Conservation (phyloP, 2,329 filamentous ascomycete genomes). For the Neofusicoccum kwambonambiense region DNA sequence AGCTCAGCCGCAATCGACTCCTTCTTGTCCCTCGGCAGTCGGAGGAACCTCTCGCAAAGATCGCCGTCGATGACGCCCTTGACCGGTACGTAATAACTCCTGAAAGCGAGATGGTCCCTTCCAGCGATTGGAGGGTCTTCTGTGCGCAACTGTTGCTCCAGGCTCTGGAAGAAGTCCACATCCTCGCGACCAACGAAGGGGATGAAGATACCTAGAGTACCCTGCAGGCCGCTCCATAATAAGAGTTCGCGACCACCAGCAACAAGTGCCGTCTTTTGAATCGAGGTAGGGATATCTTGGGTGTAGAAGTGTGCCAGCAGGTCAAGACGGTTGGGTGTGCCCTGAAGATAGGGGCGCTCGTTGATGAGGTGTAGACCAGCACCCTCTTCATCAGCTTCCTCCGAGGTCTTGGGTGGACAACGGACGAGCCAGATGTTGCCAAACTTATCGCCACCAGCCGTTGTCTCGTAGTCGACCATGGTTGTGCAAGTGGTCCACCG, state of each 20-base stretch:
- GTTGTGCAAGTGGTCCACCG: slow-evolving; percentile 88
- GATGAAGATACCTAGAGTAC: slow-evolving; percentile 88
- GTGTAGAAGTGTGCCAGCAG: slow-evolving; percentile 86
- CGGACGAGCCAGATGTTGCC: slow-evolving; percentile 93
- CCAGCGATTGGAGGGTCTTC: slow-evolving; percentile 88
- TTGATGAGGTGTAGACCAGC: slow-evolving; percentile 89
- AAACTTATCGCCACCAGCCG: slow-evolving; percentile 94
- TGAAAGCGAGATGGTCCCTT: slow-evolving; percentile 91
- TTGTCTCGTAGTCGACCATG: slow-evolving; percentile 97
- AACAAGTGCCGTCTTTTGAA: slow-evolving; percentile 85
- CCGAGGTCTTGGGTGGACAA: slow-evolving; percentile 79
- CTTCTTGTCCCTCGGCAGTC: slow-evolving; percentile 85
- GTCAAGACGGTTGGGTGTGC: slow-evolving; percentile 78
- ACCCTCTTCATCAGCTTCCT: slow-evolving; percentile 88
- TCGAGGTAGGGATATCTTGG: slow-evolving; percentile 87
- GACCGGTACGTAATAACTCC: slow-evolving; percentile 92
- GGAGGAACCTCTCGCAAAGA: slow-evolving; percentile 85
- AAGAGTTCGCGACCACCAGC: slow-evolving; percentile 89
- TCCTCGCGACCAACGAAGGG: slow-evolving; percentile 91
- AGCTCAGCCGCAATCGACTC: slow-evolving; percentile 91
- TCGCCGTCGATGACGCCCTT: slow-evolving; percentile 98
- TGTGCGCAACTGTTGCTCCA: slow-evolving; percentile 79
- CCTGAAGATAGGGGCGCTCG: slow-evolving; percentile 84
- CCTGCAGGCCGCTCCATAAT: slow-evolving; percentile 91
- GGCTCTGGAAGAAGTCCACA: slow-evolving; percentile 93